phyloP scores from a whole-genome alignment of 352 stramenopile species.

The Phytophthora agathidicida region DNA sequence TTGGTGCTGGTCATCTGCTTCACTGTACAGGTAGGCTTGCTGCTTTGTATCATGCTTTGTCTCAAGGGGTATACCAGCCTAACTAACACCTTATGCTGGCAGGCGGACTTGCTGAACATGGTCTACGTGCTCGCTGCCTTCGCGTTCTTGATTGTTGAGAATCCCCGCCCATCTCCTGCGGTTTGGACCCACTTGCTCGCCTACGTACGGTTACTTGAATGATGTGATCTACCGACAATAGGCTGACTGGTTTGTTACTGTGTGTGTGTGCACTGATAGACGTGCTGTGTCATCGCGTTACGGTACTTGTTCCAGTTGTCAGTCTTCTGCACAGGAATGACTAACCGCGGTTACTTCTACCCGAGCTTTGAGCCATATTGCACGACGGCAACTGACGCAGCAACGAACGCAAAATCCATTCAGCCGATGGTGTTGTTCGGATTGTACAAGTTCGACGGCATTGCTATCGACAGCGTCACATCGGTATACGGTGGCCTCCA shows the following conservation, averaged over 20 bases:
- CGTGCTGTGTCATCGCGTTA: conserved; percentile 56
- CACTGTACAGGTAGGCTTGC: conserved; percentile 59
- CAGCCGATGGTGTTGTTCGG: conserved; percentile 83
- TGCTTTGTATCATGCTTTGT: not conserved
- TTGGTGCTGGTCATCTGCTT: conserved; percentile 73
- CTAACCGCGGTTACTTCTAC: conserved; percentile 60
- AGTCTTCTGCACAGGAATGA: conserved; percentile 82
- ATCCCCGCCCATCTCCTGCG: conserved; percentile 61
- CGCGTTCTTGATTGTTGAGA: conserved; percentile 75
- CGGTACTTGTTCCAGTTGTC: conserved; percentile 85
- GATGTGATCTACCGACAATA: not conserved
- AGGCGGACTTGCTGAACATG: conserved; percentile 86
- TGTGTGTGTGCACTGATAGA: conserved; percentile 33
- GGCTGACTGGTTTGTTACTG: not conserved
- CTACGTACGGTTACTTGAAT: conserved; percentile 60
- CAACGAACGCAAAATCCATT: conserved; percentile 64
- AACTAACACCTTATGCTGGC: conserved; percentile 1
- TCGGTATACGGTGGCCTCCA: conserved; percentile 74
- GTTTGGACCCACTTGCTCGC: conserved; percentile 79
- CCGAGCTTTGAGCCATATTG: conserved; percentile 85
- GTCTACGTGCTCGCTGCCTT: conserved; percentile 77
- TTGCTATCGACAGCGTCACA: conserved; percentile 52
- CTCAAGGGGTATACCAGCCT: conserved; percentile 5
- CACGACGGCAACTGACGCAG: conserved; percentile 35
- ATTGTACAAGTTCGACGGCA: conserved; percentile 88